Base-by-base conservation (phyloP, 208 protist genomes). In the Trypanosoma rangeli region DNA sequence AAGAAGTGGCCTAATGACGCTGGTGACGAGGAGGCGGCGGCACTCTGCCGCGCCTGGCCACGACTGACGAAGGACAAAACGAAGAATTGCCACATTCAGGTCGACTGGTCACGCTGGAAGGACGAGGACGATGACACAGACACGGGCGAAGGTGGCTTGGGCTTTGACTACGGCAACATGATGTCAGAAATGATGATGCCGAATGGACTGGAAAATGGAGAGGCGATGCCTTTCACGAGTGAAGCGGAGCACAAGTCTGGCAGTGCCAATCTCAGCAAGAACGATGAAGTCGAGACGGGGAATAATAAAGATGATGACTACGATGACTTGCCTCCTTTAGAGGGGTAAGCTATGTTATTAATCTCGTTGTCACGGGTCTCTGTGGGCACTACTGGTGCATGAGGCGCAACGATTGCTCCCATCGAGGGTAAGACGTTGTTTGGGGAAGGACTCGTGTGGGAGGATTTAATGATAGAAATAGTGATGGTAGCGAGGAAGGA, bases 81-180 rank as follows among this genome's bases (percentile, higher is more conserved):
- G n/a, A 92, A 89, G 50, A 74, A 89, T 60, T 48, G 46, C 33
- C 76, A 86, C 68, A 93, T 97, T 70, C 76, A 83, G 42, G 86
- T 97, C 20, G 92, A 97, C 80, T 97, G 92, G 90, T 63, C 76
- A 0, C 80, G 78, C 29, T 97, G 92, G 90, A 82, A 82, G 60
- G 89, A 97, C 64, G 85, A 83, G 26, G 87, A 94, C 28, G 83
- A 86, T 20, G 57, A 48, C 35, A 44, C 37, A 15, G 79, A 73
- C 8, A 78, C 39, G 31, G 79, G 49, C 26, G 68, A 74, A n/a
- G 74, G 44, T 26, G 65, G 76, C 48, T 52, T 81, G 37, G 77
- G 67, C 44, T 52, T 78, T 52, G 63, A 64, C 39, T 78, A 77
- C 49, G 68, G 61, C 12, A 70, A 80, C 46, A 64, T 77, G 26